Evolutionary conservation across 2,329 filamentous ascomycete species (phyloP), one percentile per base, ranked within the genome.

Genomic region (Penicillium decumbens): DNA sequence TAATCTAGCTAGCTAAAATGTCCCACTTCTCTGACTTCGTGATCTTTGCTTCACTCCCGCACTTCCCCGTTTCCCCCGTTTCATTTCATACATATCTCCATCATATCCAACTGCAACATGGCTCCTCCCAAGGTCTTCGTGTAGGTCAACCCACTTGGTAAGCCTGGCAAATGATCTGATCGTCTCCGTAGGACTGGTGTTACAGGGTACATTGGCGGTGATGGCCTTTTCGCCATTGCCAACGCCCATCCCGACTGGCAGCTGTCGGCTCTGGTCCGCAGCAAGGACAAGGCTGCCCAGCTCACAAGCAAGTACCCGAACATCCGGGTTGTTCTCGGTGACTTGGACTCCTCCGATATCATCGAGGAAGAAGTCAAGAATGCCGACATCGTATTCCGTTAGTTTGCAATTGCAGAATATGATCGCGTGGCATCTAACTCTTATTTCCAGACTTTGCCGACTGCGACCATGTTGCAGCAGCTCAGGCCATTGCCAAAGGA

Each of bases 131-230:
- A 68, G 50, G 62, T 69, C 41, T 69, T 69, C 39, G 43, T 70
- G 67, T 70, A 57, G 50, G 63, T 63, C 8, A 48, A 20, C 25
- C 13, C 35, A 27, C 9, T 20, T 9, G 7, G 64, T 65, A 28
- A 30, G 8, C 20, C 23, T 9, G 20, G 8, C 3, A 12, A 41
- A 18, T 59, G 25, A 24, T 45, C 66, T 66, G 5, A 58, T 37
- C 30, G 4, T 18, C 18, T 18, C 8, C n/a, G 38, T 43, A 79
- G 77, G 12, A 79, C 76, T 29, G 77, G 77, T 18, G 71, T 64
- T 4, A 78, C 77, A 13, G 77, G 77, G 28, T 80, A 79, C 58
- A 79, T 80, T 41, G 77, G 77, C 5, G 78, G 78, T 28, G 76
- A 78, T 43, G 70, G 73, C 33, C 68, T 80, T n/a, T 73, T 74